Evolutionary conservation across 2,329 filamentous ascomycete genomes (phyloP).

Genomic region (Talaromyces sp.): DNA sequence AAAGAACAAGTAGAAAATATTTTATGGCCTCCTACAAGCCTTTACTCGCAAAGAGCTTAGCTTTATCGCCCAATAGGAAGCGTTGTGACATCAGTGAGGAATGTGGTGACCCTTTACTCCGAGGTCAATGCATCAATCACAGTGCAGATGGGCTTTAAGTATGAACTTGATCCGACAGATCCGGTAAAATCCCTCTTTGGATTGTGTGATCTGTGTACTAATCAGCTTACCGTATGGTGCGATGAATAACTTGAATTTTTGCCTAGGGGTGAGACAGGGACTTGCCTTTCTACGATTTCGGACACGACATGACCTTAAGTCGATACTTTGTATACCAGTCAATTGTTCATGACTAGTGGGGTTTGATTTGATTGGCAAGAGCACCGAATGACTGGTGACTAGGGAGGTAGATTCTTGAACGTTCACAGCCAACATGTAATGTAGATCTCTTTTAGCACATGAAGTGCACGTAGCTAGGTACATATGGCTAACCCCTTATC

Average conservation of each 20-base stretch:
- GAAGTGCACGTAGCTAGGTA: too few species aligned
- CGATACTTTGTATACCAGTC: not conserved
- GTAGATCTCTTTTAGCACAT: not conserved
- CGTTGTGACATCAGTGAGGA: conserved; percentile 1
- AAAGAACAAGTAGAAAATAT: conserved; percentile 4
- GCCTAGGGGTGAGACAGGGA: not conserved
- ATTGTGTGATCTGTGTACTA: not conserved
- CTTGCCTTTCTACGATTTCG: not conserved
- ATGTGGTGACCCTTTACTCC: conserved; percentile 8
- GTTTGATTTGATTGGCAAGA: too few species aligned
- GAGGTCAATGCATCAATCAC: conserved; percentile 5
- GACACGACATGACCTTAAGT: not conserved
- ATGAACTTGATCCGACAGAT: not conserved
- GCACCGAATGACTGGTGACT: not conserved
- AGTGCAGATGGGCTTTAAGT: not conserved
- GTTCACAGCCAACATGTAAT: not conserved
- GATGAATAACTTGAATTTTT: not conserved
- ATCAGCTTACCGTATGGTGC: too few species aligned
- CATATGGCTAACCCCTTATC: too few species aligned
- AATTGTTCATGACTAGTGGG: not conserved
- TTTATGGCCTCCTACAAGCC: not conserved
- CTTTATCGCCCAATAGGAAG: not conserved
- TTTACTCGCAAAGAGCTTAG: not conserved
- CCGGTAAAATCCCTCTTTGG: not conserved
- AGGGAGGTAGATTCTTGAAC: not conserved